Percentiles rank a stretch among this genome's conserved stretches.
Conservation (phyloP, 208 protist genomes). For the Trypanosoma boissoni region DNA sequence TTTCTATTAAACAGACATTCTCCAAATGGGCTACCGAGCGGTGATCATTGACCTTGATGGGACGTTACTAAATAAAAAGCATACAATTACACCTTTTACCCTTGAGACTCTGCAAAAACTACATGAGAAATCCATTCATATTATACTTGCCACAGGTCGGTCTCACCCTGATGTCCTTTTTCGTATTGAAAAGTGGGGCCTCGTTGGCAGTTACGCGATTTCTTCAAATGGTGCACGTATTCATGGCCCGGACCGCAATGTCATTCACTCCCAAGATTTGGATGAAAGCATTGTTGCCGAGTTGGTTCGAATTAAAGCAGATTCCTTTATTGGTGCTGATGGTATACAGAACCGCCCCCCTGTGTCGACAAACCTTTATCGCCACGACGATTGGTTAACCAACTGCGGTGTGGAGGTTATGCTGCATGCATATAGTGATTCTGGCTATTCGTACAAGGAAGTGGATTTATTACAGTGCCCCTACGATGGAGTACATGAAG, state of each 20-base stretch:
- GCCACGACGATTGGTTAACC: slow-evolving; percentile 49
- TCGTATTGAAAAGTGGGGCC: slow-evolving; percentile 32
- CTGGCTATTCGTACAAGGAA: slow-evolving; percentile 45
- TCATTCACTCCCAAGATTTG: slow-evolving; percentile 40
- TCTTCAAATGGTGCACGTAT: slow-evolving; percentile 75
- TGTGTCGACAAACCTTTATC: slow-evolving; percentile 47
- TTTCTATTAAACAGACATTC: slow-evolving; percentile 10
- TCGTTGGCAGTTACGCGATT: slow-evolving; percentile 62
- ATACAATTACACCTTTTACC: slow-evolving; percentile 34
- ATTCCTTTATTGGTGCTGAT: slow-evolving; percentile 4
- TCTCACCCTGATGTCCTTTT: slow-evolving; percentile 61
- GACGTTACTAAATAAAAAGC: slow-evolving; percentile 45
- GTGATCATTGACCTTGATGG: slow-evolving; percentile 72
- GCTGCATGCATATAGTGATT: slow-evolving; percentile 41
- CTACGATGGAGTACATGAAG: slow-evolving; percentile 29
- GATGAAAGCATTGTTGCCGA: slow-evolving; percentile 34
- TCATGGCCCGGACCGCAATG: slow-evolving; percentile 30
- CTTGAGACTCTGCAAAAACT: slow-evolving; percentile 28
- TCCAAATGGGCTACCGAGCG: slow-evolving; percentile 30
- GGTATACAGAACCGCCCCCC: not conserved
- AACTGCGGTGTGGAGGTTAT: slow-evolving; percentile 45
- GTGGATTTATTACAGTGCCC: slow-evolving; percentile 13
- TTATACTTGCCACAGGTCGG: slow-evolving; percentile 69
- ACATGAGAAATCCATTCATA: slow-evolving; percentile 16
- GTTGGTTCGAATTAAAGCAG: slow-evolving; percentile 36